Conservation (phyloP, 805 yeast species). For the Metschnikowia baotianmanensis region DNA sequence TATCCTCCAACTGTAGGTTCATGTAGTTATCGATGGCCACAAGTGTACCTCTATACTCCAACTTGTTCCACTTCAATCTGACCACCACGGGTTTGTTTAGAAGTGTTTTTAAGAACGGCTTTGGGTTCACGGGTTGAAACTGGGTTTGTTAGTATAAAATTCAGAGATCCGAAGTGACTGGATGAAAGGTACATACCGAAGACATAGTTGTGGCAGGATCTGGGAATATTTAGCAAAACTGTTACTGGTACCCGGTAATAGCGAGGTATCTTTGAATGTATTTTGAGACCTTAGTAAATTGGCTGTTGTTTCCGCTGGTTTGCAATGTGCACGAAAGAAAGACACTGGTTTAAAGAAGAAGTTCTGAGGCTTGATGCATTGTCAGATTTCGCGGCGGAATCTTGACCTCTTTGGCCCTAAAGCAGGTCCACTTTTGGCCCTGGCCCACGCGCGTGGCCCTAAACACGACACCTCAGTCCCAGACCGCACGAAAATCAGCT, state of each 20-base stretch:
- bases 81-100: conserved; percentile 71
- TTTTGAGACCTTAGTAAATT: too few relatives aligned
- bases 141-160: conserved; percentile 9
- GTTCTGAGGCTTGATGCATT: too few relatives aligned
- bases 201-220: too few relatives aligned
- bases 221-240: too few relatives aligned
- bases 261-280: too few relatives aligned
- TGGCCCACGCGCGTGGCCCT: background rate
- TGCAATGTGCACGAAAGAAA: too few relatives aligned
- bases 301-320: too few relatives aligned
- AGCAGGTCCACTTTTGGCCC: background rate
- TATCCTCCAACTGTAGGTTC: conserved; percentile 73
- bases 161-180: background rate
- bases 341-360: too few relatives aligned
- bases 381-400: too few relatives aligned
- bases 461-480: background rate
- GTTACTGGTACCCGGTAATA: too few relatives aligned
- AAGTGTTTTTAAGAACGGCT: conserved; percentile 80
- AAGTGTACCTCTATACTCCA: conserved; percentile 80
- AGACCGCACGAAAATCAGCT: too few relatives aligned
- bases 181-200: conserved; percentile 8
- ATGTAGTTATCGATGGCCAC: conserved; percentile 87
- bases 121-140: conserved; percentile 77
- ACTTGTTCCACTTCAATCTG: conserved; percentile 83
- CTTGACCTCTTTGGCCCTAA: too few relatives aligned